A percentile compares a stretch with the other conserved stretches of the same genome.
phyloP scores from a whole-genome alignment of 2,329 filamentous ascomycete genomes.

The Ascochyta pisi region DNA sequence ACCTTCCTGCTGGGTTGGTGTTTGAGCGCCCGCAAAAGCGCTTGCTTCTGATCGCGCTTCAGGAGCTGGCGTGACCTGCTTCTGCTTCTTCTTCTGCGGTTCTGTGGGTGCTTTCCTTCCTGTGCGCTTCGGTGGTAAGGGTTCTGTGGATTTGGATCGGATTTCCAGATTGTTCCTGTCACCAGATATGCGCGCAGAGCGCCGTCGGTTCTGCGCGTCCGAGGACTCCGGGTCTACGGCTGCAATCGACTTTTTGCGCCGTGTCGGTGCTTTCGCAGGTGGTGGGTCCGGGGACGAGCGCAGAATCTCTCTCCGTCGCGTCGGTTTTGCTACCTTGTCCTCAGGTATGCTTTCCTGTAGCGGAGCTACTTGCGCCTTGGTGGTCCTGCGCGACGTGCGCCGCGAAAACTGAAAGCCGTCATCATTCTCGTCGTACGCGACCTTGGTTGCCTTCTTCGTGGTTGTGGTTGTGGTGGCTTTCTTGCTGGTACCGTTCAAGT shows the following conservation, averaged over 20 bases:
- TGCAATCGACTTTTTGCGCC: conserved; percentile 34
- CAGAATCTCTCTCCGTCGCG: conserved; percentile 16
- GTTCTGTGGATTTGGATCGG: conserved; percentile 34
- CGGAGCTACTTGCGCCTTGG: conserved; percentile 43
- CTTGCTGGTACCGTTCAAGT: conserved; percentile 48
- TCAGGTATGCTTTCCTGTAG: conserved; percentile 41
- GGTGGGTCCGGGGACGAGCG: conserved; percentile 14
- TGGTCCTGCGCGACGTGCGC: conserved; percentile 43
- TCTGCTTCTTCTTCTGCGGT: conserved; percentile 38
- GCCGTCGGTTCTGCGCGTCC: conserved; percentile 43
- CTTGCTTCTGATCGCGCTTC: conserved; percentile 29
- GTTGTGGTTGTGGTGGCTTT: conserved; percentile 43
- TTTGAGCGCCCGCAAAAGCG: conserved; percentile 34
- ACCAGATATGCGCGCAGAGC: conserved; percentile 55
- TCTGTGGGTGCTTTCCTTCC: conserved; percentile 41
- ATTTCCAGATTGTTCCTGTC: conserved; percentile 49
- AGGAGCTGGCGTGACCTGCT: conserved; percentile 39
- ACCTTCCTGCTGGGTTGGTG: conserved; percentile 40
- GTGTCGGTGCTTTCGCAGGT: conserved; percentile 12
- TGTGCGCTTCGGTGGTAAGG: conserved; percentile 36
- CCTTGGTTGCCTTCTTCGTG: conserved; percentile 48
- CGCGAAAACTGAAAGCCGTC: conserved; percentile 59
- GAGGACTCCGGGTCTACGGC: conserved; percentile 12
- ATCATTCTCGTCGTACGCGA: conserved; percentile 56
- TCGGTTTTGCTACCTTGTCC: conserved; percentile 33